Evolutionary conservation across 2,329 filamentous ascomycete genomes (phyloP), one percentile per base, ranked within the genome.

Genomic region (Cordyceps javanica): DNA sequence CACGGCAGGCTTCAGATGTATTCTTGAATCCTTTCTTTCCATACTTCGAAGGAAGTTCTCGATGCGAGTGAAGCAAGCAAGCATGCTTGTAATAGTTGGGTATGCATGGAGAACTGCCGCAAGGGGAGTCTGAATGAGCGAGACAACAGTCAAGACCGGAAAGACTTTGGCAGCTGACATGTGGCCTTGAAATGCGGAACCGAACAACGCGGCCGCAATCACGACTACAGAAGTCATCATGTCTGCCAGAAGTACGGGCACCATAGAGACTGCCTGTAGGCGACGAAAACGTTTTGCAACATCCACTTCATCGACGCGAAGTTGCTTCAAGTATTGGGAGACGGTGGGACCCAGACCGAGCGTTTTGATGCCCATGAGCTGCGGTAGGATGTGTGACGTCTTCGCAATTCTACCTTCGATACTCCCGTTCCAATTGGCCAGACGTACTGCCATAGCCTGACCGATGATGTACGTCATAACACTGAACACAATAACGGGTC

Each of bases 301-400:
- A 1, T n/a, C 10, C 4, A 44, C 51, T 34, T 57, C 55, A 11
- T 49, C 2, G 11, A 23, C 44, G 2, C 55, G 44, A 23, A 51
- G 34, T n/a, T 32, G 3, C 21, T 57, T 45, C 3, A 57, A 8
- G n/a, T 28, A 34, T 6, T 23, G 25, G 7, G 4, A 21, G 7
- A 53, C 25, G 4, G 50, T 53, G 2, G 19, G 21, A 5, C 32
- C 45, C 2, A 57, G 25, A 1, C 55, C 55, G 3, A 57, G 30
- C 55, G 51, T 57, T 21, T 57, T 57, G 26, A 57, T 57, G 2
- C 11, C 34, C 6, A 16, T 50, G 6, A 57, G 19, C 16, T 57
- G 55, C 10, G 44, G 45, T 19, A 57, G n/a, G 23, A 57, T 34
- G 10, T 25, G 44, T 4, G 34, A 28, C 16, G 38, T 57, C 19